Conservation (phyloP, 306 rosid genomes). For the Canavalia gladiata region DNA sequence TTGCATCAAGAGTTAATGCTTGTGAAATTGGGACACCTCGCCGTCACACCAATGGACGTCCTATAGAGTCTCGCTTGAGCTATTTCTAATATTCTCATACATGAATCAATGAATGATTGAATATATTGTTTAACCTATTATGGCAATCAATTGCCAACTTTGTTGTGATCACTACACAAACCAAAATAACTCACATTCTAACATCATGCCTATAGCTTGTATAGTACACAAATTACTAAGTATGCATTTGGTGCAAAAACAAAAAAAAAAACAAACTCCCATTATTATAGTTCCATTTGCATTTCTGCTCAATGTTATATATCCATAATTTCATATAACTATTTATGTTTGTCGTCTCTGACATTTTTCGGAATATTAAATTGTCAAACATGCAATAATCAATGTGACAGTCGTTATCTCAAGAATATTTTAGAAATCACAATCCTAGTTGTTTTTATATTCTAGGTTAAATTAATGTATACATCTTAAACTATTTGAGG, state of each 20-base stretch:
- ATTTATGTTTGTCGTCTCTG: background rate
- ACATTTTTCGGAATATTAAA: background rate
- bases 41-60: slow-evolving; percentile 71
- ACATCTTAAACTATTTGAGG: no score
- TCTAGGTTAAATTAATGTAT: background rate
- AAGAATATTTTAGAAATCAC: background rate
- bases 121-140: slow-evolving; percentile 43
- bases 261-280: background rate
- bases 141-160: slow-evolving; percentile 41
- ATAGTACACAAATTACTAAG: slow-evolving; percentile 59
- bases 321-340: background rate
- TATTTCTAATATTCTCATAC: slow-evolving; percentile 58
- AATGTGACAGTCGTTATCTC: background rate
- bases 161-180: slow-evolving; percentile 41
- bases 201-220: slow-evolving; percentile 69
- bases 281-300: slow-evolving; percentile 29
- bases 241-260: background rate
- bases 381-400: background rate
- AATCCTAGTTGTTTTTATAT: background rate
- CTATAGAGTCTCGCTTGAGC: slow-evolving; percentile 72
- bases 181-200: slow-evolving; percentile 66
- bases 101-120: background rate
- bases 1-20: slow-evolving; percentile 93
- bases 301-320: slow-evolving; percentile 15
- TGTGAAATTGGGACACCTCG: slow-evolving; percentile 98